Base-by-base conservation (phyloP, 2,329 filamentous ascomycete species). In the Stenocarpella maydis region DNA sequence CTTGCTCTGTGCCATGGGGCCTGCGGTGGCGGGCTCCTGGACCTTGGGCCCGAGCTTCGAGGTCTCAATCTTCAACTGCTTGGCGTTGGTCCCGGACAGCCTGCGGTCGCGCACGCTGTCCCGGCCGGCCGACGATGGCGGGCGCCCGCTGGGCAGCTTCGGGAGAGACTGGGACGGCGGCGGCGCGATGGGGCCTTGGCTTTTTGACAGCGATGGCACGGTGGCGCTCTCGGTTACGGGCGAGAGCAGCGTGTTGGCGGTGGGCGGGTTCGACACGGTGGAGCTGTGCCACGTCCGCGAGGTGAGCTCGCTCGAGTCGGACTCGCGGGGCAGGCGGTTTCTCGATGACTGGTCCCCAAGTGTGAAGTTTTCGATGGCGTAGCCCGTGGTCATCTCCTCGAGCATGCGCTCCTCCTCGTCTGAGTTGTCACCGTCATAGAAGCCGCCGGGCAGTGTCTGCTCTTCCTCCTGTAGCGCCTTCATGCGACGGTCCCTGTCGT, bases 11-110 rank as follows among this genome's bases (percentile, higher is more conserved):
- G 74, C 43, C 45, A 67, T 75, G 12, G 77, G 75, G 14, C 74
- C 73, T n/a, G 69, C 71, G 21, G 74, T 70, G 12, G 74, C 72
- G 12, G 75, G 74, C 21, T 72, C 73, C 31, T 72, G 73, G 21
- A 73, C 69, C 24, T 73, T 75, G 26, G 73, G 77, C 52, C 71
- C 73, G n/a, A 81, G 70, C 71, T 79, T 80, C 10, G 78, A 74
- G 0, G 94, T 98, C 79, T 98, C 93, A 68, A 98, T 98, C 81
- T 94, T 97, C 63, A 98, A 83, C 75, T 95, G 92, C 77, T 92
- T 95, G 17, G 88, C 83, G 74, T 93, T 93, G 74, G 93, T 91
- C 9, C 92, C 92, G 4, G 95, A 97, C 39, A 97, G 82, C 71
- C 95, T 88, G 71, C 95, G 88, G 74, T 87, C 93, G 65, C 93